phyloP scores from a whole-genome alignment of 202 grass and related monocot species.

The Digitaria exilis region DNA sequence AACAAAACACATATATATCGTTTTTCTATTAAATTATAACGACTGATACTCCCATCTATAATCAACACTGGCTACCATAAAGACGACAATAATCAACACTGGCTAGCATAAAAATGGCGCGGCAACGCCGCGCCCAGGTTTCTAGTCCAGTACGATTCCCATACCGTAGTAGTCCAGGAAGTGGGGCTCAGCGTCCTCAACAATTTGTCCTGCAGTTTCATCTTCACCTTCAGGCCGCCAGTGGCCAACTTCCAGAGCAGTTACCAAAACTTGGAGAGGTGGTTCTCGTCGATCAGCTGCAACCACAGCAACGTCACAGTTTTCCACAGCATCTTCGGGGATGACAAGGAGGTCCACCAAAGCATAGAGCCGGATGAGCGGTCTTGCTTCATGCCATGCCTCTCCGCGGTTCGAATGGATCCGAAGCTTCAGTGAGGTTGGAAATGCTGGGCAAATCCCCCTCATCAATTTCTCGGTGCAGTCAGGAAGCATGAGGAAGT shows the following conservation, averaged over 20 bases:
- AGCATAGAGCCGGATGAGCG: not conserved
- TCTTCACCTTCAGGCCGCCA: not conserved
- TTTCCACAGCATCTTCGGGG: constrained; percentile 7
- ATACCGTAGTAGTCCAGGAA: not conserved
- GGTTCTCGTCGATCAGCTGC: constrained; percentile 7
- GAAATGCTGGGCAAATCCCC: not conserved
- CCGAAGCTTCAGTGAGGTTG: not conserved
- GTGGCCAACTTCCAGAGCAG: not conserved
- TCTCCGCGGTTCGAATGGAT: not conserved
- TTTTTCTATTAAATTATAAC: no score
- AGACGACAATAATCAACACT: no score
- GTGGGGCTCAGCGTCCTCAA: not conserved
- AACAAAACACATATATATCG: no score
- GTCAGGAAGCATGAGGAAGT: not conserved
- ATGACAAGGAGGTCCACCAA: not conserved
- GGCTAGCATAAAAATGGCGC: no score
- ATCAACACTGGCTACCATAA: no score
- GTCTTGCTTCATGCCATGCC: not conserved
- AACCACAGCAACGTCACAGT: not conserved
- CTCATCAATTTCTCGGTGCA: not conserved
- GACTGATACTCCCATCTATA: no score
- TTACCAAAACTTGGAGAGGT: not conserved
- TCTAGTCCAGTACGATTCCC: not conserved
- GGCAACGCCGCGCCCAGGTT: no score
- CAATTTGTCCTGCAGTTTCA: not conserved